Evolutionary conservation across 352 stramenopile genomes (phyloP).

Genomic region (Globisporangium polare): DNA sequence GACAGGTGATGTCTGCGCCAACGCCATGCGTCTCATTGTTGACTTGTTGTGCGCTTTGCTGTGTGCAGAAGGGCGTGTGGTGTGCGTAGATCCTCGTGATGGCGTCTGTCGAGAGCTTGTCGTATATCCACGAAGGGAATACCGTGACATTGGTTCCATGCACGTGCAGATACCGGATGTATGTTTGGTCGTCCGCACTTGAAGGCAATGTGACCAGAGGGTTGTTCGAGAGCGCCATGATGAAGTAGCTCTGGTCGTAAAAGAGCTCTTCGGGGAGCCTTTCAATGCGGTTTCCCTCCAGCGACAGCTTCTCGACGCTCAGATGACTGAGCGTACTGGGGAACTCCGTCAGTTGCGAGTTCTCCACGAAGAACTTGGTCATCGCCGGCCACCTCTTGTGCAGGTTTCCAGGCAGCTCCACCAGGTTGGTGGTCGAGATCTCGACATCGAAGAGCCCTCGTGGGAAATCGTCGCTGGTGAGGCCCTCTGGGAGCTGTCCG

Average conservation of each 20-base stretch:
- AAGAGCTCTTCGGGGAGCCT: slow-evolving; percentile 19
- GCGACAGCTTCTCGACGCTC: slow-evolving; percentile 26
- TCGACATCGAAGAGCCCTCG: slow-evolving; percentile 26
- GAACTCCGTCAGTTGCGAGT: slow-evolving; percentile 4
- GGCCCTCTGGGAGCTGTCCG: slow-evolving; percentile 29
- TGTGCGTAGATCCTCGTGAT: slow-evolving; percentile 24
- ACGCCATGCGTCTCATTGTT: background rate
- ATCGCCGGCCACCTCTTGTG: slow-evolving; percentile 20
- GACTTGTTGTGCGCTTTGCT: background rate
- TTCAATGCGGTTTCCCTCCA: slow-evolving; percentile 29
- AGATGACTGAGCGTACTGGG: slow-evolving; percentile 11
- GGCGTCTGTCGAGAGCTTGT: slow-evolving; percentile 11
- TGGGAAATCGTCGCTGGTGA: slow-evolving; percentile 17
- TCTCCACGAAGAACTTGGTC: slow-evolving; percentile 25
- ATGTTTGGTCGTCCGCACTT: slow-evolving; percentile 4
- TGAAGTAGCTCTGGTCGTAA: slow-evolving; percentile 18
- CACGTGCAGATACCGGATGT: slow-evolving; percentile 20
- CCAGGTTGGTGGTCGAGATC: slow-evolving; percentile 28
- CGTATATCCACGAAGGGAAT: slow-evolving; percentile 27
- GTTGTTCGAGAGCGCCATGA: slow-evolving; percentile 27
- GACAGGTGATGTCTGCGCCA: slow-evolving; percentile 2
- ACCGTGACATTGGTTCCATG: slow-evolving; percentile 25
- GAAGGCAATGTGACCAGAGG: slow-evolving; percentile 23
- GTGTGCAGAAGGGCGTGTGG: slow-evolving; percentile 29
- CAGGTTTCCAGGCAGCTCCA: slow-evolving; percentile 18